These are phyloP conservation scores for Cryptosporidium xiaoi DNA, from an alignment of 169 alveolate species.

Conservation along the genomic window DNA sequence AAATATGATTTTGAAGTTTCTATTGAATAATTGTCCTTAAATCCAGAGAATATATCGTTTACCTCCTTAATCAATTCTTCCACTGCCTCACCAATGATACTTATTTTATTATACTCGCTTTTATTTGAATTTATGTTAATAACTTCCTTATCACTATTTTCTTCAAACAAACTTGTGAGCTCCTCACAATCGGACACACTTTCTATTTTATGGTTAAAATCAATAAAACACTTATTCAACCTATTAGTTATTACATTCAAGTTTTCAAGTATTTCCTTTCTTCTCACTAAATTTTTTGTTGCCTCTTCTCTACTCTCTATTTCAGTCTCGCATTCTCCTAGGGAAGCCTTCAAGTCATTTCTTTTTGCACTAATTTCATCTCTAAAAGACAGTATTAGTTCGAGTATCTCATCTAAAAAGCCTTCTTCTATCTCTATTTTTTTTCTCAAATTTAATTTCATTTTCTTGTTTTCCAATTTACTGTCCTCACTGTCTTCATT, in stretches of 20 bases:
- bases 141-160: background rate
- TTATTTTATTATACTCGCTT: slow-evolving; percentile 1
- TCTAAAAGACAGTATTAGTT: background rate
- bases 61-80: background rate
- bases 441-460: background rate
- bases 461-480: background rate
- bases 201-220: slow-evolving; percentile 17
- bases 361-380: background rate
- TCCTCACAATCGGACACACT: slow-evolving; percentile 5
- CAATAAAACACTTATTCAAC: slow-evolving; percentile 6
- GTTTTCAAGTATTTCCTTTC: background rate
- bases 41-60: background rate
- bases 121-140: background rate
- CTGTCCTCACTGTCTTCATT: background rate
- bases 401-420: slow-evolving; percentile 8
- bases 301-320: background rate
- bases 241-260: slow-evolving; percentile 1
- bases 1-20: slow-evolving; percentile 34
- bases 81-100: slow-evolving; percentile 3
- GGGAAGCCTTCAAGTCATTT: background rate
- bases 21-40: slow-evolving; percentile 3
- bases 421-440: background rate
- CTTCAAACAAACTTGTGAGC: slow-evolving; percentile 15
- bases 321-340: slow-evolving; percentile 1
- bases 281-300: slow-evolving; percentile 1